Conservation (phyloP, 2,329 filamentous ascomycete species). For the Penicillium expansum region DNA sequence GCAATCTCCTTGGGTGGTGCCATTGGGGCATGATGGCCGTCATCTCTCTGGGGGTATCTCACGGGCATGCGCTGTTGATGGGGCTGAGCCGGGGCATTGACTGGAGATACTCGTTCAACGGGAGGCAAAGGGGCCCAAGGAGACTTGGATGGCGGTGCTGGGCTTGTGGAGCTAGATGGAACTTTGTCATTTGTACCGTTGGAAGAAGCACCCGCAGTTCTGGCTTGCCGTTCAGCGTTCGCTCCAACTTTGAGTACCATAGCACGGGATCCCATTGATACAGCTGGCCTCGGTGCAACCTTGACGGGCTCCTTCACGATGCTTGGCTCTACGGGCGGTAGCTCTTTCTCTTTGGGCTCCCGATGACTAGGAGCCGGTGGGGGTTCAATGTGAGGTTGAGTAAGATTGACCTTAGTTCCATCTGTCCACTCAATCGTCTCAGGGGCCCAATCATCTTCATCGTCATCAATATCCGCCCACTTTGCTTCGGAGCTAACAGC, state of each 20-base stretch:
- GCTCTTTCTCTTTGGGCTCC: slow-evolving; percentile 27
- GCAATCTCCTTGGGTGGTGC: slow-evolving; percentile 76
- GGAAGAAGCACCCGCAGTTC: slow-evolving; percentile 42
- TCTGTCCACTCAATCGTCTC: slow-evolving; percentile 69
- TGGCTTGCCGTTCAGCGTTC: slow-evolving; percentile 47
- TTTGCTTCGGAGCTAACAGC: slow-evolving; percentile 59
- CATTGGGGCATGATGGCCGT: slow-evolving; percentile 48
- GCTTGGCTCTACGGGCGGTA: slow-evolving; percentile 11
- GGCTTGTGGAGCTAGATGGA: slow-evolving; percentile 46
- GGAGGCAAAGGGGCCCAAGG: slow-evolving; percentile 88
- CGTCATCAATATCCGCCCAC: slow-evolving; percentile 68
- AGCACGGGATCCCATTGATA: slow-evolving; percentile 50
- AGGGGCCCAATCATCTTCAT: slow-evolving; percentile 67
- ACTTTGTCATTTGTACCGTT: slow-evolving; percentile 56
- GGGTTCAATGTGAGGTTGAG: slow-evolving; percentile 40
- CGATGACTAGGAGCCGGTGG: slow-evolving; percentile 20
- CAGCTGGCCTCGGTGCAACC: slow-evolving; percentile 37
- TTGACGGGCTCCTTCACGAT: slow-evolving; percentile 27
- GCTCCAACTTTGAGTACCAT: slow-evolving; percentile 50
- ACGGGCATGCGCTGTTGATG: slow-evolving; percentile 50
- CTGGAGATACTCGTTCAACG: slow-evolving; percentile 73
- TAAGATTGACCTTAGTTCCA: slow-evolving; percentile 63
- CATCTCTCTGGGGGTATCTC: slow-evolving; percentile 57
- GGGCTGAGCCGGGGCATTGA: slow-evolving; percentile 52
- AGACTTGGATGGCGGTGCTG: slow-evolving; percentile 70